Conservation (phyloP, 345 rosid genomes). For the Brassica carinata region DNA sequence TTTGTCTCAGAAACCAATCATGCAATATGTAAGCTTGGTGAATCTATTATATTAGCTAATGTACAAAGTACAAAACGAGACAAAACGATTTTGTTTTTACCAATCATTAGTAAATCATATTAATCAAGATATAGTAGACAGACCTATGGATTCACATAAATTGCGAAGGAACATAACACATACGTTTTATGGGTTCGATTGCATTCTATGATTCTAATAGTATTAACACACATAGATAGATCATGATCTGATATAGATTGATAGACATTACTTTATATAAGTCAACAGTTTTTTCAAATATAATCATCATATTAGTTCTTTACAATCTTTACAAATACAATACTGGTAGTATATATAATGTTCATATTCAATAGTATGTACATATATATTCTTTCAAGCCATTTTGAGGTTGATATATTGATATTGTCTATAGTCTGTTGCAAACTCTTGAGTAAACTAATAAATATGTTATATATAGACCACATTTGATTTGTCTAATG, state of each 20-base stretch:
- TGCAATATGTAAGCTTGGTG: not conserved
- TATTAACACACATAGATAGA: not conserved
- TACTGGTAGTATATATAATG: not conserved
- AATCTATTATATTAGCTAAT: not conserved
- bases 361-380: not conserved
- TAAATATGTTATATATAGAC: not conserved
- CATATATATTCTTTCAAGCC: too few species aligned
- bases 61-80: not conserved
- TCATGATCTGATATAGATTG: not conserved
- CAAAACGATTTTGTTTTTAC: not conserved
- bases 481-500: not conserved
- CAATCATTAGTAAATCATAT: not conserved
- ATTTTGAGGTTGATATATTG: too few species aligned
- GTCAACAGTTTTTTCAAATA: not conserved
- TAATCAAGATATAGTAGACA: not conserved
- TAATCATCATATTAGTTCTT: not conserved
- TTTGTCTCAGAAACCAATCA: not conserved
- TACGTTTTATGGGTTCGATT: too few species aligned
- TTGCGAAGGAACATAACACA: not conserved
- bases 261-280: not conserved
- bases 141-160: not conserved
- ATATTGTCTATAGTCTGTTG: too few species aligned
- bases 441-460: not conserved
- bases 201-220: not conserved
- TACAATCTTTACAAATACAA: not conserved